Percentiles rank a stretch among this genome's conserved stretches.
Conservation (phyloP, 176 grass and related monocot species). For the Carex parvula region DNA sequence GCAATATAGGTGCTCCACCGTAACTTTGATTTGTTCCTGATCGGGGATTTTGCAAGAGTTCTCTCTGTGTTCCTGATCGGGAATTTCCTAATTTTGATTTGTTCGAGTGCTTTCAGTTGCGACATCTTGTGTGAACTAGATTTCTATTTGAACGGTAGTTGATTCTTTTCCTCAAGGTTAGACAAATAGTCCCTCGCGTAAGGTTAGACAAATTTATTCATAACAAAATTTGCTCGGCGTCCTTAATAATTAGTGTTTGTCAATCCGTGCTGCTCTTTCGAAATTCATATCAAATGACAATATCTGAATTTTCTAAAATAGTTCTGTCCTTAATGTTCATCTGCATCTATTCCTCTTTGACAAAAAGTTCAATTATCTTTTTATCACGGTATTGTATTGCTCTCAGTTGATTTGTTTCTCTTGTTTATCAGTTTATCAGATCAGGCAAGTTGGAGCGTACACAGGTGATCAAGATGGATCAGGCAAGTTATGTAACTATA, state of each 20-base stretch:
- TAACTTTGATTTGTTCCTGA: background rate
- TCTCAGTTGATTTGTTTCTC: background rate
- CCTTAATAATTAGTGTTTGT: background rate
- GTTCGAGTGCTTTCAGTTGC: background rate
- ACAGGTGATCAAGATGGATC: background rate
- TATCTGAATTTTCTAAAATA: background rate
- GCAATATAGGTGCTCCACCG: background rate
- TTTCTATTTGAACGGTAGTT: background rate
- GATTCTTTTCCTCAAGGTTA: background rate
- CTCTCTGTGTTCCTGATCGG: background rate
- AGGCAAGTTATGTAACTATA: background rate
- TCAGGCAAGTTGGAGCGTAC: background rate
- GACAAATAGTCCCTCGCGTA: background rate
- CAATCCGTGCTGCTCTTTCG: background rate
- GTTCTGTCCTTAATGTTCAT: background rate
- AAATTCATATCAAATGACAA: background rate
- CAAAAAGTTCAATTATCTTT: background rate
- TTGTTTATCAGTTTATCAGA: background rate
- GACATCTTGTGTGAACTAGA: background rate
- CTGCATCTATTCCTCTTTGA: background rate
- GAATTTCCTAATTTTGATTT: background rate
- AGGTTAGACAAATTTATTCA: no score
- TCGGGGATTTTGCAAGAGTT: background rate
- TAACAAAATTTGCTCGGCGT: background rate
- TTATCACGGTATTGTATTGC: background rate